Percentiles rank a stretch among this genome's conserved stretches.
phyloP scores from a whole-genome alignment of 257 asterid species.

The Scutellaria minor region DNA sequence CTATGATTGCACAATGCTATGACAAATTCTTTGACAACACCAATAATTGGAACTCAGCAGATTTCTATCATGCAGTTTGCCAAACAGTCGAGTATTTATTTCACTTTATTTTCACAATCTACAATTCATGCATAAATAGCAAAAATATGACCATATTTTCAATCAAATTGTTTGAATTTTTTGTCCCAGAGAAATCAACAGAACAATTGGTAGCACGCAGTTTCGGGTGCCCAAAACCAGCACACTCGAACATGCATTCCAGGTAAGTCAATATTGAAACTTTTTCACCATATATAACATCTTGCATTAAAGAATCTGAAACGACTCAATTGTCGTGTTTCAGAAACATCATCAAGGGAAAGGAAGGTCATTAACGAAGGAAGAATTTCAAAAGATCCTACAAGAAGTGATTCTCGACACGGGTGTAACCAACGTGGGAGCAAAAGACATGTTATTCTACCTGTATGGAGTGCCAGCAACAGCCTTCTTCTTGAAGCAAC shows the following conservation, averaged over 20 bases:
- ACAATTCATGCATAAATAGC: background rate
- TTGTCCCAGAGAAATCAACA: constrained; percentile 66
- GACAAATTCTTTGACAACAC: constrained; percentile 47
- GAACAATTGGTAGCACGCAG: constrained; percentile 60
- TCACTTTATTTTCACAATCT: background rate
- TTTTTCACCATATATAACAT: background rate
- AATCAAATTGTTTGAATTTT: background rate
- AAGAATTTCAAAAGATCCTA: constrained; percentile 63
- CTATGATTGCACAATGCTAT: constrained; percentile 51
- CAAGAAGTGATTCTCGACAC: constrained; percentile 55
- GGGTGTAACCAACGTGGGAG: constrained; percentile 70
- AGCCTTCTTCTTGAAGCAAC: constrained; percentile 46
- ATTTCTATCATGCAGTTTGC: constrained; percentile 72
- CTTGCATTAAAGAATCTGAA: background rate
- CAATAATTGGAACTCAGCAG: constrained; percentile 47
- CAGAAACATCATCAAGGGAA: constrained; percentile 63
- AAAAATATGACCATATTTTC: background rate
- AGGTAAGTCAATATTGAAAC: constrained; percentile 39
- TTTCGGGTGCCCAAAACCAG: constrained; percentile 56
- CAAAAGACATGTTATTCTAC: constrained; percentile 66
- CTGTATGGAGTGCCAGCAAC: constrained; percentile 68
- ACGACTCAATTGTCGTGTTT: background rate
- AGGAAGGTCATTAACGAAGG: constrained; percentile 52
- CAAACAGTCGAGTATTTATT: constrained; percentile 61
- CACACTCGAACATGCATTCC: constrained; percentile 46